Evolutionary conservation across 2,329 filamentous ascomycete species (phyloP).

Genomic region (Diaporthe citri): DNA sequence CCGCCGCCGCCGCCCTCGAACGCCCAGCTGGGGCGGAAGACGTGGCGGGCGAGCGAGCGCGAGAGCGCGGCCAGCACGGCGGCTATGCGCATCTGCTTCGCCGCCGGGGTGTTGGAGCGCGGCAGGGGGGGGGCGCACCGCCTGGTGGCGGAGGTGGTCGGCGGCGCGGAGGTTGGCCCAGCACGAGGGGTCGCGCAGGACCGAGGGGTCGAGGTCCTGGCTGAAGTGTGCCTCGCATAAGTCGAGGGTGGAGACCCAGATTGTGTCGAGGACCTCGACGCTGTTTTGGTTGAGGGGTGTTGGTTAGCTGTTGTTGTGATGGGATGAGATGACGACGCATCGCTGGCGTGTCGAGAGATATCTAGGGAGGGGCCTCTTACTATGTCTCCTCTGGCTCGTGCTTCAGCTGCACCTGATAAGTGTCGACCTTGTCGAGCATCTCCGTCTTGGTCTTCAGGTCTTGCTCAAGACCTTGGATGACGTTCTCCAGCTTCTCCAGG

Average conservation of each 20-base stretch:
- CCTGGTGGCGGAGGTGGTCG: constrained; percentile 48
- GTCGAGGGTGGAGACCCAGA: constrained; percentile 51
- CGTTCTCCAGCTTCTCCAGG: constrained; percentile 44
- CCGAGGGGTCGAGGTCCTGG: constrained; percentile 48
- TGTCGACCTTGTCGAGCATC: constrained; percentile 47
- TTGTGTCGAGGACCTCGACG: constrained; percentile 50
- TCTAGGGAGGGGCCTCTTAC: constrained; percentile 40
- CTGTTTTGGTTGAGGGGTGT: constrained; percentile 34
- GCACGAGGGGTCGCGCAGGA: constrained; percentile 49
- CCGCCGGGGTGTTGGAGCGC: constrained; percentile 50
- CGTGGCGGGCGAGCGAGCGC: constrained; percentile 48
- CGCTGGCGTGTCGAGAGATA: background rate
- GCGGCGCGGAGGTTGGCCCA: constrained; percentile 50
- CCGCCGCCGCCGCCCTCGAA: constrained; percentile 40
- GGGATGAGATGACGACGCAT: background rate
- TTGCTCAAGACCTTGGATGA: constrained; percentile 43
- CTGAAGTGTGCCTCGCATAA: constrained; percentile 50
- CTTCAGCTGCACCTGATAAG: constrained; percentile 47
- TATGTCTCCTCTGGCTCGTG: constrained; percentile 49
- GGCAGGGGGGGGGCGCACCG: constrained; percentile 51
- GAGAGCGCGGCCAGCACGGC: constrained; percentile 51
- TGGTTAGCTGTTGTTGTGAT: background rate
- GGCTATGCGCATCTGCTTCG: constrained; percentile 54
- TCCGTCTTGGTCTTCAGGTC: constrained; percentile 43
- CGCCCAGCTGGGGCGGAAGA: constrained; percentile 53